Base-by-base conservation (phyloP, 1,284 basidiomycete species). In the Amylostereum areolatum region DNA sequence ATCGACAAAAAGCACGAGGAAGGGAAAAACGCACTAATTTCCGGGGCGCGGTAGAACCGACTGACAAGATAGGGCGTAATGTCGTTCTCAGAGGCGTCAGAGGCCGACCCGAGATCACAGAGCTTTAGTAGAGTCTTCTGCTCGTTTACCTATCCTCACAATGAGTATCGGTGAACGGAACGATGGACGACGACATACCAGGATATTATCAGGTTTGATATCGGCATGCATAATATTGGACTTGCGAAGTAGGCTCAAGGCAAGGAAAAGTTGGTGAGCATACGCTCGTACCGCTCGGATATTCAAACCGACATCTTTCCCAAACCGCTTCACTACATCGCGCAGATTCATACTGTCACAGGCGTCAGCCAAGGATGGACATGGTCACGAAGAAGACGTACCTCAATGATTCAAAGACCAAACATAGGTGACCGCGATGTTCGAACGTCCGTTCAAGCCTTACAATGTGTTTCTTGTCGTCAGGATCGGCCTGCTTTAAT, bases 61-160 rank as follows among this genome's bases (percentile, higher is more conserved):
- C 92, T 95, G 50, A 99, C 97, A 49, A 99, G 85, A 66, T 99
- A 99, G 2, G 97, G 97, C 1, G 97, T 98, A 57, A 99, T 95
- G 42, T 98, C 97, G 66, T 92, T 93, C 67, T 98, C 95, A 24
- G 85, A 85, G 1, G 89, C 86, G 64, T 97, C 93, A 6, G 90
- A 90, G 0, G 97, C 97, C 1, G 94, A 97, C 36, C 97, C 97
- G 36, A 99, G 72, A 71, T 99, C 97, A 62, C 95, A 98, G 2
- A 99, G 72, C 70, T 99, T 99, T 49, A 99, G 69, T 5, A 92
- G 69, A 0, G 92, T 94, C 73, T 99, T 99, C 60, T 84, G 85
- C 57, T 98, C 95, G 57, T 95, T 96, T 29, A 97, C 92, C 92
- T 95, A 29, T 34, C 34, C 12, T 29, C 31, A 51, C 11, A 53